These are phyloP conservation scores for Trebouxia sp. DNA, from an alignment of 139 green algal species.

Conservation along the genomic window DNA sequence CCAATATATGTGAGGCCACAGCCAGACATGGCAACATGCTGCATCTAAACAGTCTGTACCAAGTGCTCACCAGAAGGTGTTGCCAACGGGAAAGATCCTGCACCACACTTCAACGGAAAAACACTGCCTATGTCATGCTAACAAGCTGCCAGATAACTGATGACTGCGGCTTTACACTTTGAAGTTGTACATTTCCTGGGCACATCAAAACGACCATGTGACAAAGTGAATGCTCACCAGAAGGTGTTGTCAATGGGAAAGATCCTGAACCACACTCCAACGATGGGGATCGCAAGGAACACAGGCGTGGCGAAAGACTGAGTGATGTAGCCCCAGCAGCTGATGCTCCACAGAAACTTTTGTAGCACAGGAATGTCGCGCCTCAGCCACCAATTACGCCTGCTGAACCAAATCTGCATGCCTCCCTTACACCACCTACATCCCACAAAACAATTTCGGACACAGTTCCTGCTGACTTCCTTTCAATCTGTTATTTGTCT, in stretches of 20 bases:
- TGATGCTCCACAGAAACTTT: conserved; percentile 32
- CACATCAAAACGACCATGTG: too few relatives aligned
- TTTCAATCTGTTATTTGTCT: too few relatives aligned
- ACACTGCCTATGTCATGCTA: neutral
- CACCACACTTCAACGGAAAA: neutral
- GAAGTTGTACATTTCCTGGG: too few relatives aligned
- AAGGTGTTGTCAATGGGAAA: conserved; percentile 32
- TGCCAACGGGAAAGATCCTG: neutral
- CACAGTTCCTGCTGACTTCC: too few relatives aligned
- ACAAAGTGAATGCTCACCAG: neutral
- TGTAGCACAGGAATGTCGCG: conserved; percentile 25
- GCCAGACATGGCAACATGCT: too few relatives aligned
- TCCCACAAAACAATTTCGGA: too few relatives aligned
- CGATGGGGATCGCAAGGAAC: conserved; percentile 30
- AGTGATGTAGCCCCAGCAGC: conserved; percentile 29
- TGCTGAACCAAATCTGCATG: conserved; percentile 38
- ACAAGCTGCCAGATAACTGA: too few relatives aligned
- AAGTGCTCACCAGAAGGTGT: neutral
- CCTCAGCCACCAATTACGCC: conserved; percentile 14
- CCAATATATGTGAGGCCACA: too few relatives aligned
- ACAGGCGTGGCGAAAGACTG: conserved; percentile 21
- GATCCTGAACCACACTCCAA: conserved; percentile 26
- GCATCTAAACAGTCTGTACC: too few relatives aligned
- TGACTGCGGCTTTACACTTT: too few relatives aligned
- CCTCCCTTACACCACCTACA: conserved; percentile 38